Evolutionary conservation across 2,329 filamentous ascomycete genomes (phyloP).

Genomic region (Xylaria multiplex): DNA sequence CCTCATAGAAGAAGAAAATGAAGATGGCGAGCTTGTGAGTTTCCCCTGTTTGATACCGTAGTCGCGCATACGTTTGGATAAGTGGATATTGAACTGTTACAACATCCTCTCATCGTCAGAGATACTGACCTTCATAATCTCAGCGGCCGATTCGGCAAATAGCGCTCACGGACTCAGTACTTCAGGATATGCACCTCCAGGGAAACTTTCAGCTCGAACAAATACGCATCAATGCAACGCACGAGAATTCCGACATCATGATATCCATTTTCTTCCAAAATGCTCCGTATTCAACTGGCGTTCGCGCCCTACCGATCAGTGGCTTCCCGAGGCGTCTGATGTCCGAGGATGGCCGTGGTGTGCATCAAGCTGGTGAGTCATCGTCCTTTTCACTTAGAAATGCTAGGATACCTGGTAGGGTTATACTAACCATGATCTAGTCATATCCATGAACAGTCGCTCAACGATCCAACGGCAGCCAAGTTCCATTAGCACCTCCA

Average conservation of each 20-base stretch:
- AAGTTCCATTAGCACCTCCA: constrained; percentile 13
- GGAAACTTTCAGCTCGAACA: constrained; percentile 46
- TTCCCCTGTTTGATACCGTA: not conserved
- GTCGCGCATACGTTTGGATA: not conserved
- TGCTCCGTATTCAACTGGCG: constrained; percentile 42
- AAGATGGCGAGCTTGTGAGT: constrained; percentile 29
- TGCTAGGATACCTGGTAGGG: not conserved
- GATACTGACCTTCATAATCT: constrained; percentile 9
- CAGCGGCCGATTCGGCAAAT: constrained; percentile 43
- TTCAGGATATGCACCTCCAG: constrained; percentile 49
- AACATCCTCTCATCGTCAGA: not conserved
- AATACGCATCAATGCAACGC: constrained; percentile 40
- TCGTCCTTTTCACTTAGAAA: not conserved
- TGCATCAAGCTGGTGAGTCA: constrained; percentile 41
- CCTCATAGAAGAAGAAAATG: constrained; percentile 43
- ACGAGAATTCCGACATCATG: constrained; percentile 42
- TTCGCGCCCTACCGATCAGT: constrained; percentile 46
- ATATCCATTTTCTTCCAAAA: constrained; percentile 46
- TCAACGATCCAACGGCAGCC: constrained; percentile 30
- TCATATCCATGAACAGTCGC: constrained; percentile 29
- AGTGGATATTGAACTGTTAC: not conserved
- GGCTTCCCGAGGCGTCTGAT: constrained; percentile 48
- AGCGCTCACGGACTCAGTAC: constrained; percentile 41
- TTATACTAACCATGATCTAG: constrained; percentile 14
- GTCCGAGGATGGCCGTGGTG: constrained; percentile 44